Evolutionary conservation across 257 asterid species (phyloP).

Genomic region (Solanum tarapatanum): DNA sequence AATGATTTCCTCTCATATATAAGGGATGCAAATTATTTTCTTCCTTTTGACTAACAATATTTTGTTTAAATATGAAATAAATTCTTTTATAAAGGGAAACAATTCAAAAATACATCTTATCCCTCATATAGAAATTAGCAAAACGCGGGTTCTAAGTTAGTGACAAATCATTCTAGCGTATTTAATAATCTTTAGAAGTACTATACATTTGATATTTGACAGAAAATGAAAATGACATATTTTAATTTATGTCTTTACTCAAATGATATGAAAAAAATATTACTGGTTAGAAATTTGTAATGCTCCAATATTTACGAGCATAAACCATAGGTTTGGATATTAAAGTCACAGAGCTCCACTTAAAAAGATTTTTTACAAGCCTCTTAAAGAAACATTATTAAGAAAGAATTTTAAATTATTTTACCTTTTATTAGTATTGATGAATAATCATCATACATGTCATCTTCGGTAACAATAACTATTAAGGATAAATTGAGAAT

Average conservation of each 20-base stretch:
- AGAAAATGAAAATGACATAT: neutral
- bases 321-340: neutral
- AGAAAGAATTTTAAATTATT: neutral
- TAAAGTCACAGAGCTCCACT: neutral
- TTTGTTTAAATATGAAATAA: neutral
- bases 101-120: neutral
- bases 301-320: neutral
- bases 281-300: neutral
- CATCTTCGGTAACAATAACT: neutral
- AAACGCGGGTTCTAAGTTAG: neutral
- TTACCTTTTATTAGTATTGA: neutral
- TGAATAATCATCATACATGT: neutral
- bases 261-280: neutral
- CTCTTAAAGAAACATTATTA: neutral
- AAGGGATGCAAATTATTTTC: neutral
- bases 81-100: neutral
- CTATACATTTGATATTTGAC: neutral
- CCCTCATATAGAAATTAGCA: neutral
- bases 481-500: neutral
- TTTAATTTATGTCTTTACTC: neutral
- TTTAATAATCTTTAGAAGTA: neutral
- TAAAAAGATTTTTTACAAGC: neutral
- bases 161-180: neutral
- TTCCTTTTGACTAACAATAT: neutral
- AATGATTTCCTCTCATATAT: neutral